A percentile compares a stretch with the other conserved stretches of the same genome.
These are phyloP conservation scores for Botrytis elliptica DNA, from an alignment of 2,329 filamentous ascomycete genomes.

Conservation along the genomic window DNA sequence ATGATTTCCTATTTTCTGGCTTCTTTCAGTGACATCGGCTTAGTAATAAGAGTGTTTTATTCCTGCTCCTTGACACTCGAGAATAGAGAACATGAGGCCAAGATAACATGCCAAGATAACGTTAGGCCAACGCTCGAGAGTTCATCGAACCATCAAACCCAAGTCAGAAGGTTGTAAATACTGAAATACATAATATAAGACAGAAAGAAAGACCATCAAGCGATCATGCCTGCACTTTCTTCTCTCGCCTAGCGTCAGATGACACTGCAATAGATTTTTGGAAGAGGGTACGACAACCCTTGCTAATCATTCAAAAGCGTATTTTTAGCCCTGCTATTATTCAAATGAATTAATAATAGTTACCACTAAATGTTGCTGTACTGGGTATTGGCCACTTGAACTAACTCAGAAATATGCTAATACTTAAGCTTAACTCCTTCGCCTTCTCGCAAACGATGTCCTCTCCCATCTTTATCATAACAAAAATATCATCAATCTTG, in stretches of 20 bases:
- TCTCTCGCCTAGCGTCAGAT: not conserved
- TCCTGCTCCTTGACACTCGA: not conserved
- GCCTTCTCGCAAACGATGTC: not conserved
- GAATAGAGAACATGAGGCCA: not conserved
- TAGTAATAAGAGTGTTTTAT: not conserved
- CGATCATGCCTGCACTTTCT: not conserved
- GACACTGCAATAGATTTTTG: not conserved
- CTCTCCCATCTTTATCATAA: not conserved
- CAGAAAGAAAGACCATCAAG: not conserved
- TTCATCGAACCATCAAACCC: not conserved
- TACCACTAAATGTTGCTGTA: not conserved
- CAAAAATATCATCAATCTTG: not conserved
- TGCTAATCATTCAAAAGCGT: not conserved
- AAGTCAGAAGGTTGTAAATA: not conserved
- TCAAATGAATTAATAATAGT: not conserved
- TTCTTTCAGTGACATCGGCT: not conserved
- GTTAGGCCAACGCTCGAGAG: not conserved
- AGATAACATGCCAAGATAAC: not conserved
- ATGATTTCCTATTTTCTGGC: not conserved
- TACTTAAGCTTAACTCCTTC: not conserved
- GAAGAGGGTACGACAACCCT: not conserved
- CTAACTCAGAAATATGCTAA: not conserved
- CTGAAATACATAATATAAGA: not conserved
- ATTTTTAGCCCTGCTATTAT: not conserved
- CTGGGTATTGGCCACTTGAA: not conserved